Evolutionary conservation across 768 basidiomycete genomes (phyloP), one percentile per base, ranked within the genome.

Genomic region (Dioszegia aurantiaca): DNA sequence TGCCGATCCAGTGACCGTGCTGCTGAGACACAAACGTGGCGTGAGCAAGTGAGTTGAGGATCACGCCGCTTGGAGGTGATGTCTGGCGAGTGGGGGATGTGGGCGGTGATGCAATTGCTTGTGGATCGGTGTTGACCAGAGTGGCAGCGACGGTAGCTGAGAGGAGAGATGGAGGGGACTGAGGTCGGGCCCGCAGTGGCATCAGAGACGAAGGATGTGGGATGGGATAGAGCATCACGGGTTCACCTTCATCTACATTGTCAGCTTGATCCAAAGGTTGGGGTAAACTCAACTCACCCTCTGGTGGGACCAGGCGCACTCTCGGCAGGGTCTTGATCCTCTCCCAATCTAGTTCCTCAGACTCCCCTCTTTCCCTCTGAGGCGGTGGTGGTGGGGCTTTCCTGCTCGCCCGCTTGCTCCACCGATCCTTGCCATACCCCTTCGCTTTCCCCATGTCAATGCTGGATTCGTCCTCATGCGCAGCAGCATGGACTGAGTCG

Each of bases 251-350:
- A 27, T 67, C 69, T 70, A 42, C 31, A 10, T 17, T 11, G 36
- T 45, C 42, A 56, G 54, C 44, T 44, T n/a, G n/a, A n/a, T n/a
- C n/a, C n/a, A n/a, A n/a, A n/a, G n/a, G n/a, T n/a, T n/a, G n/a
- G n/a, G n/a, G n/a, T n/a, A n/a, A n/a, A n/a, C n/a, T n/a, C n/a
- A 11, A 63, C 66, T 44, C 37, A 68, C 69, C 64, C 49, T 70
- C 69, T 8, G 69, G 69, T 31, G 69, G 69, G 2, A 70, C 56
- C n/a, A 70, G 54, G 21, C 66, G 51, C 23, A 70, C 69, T 42
- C 59, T 47, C 1, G 69, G 69, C 27, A 70, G 26, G 21, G 64
- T 64, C 54, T 37, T 63, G 16, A 62, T 61, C 30, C 62, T 55
- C 49, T 65, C 64, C 63, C 64, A 62, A 31, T 62, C 61, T 37